phyloP scores from a whole-genome alignment of 2,329 filamentous ascomycete genomes.

The Magnaporthiopsis rhizophila region DNA sequence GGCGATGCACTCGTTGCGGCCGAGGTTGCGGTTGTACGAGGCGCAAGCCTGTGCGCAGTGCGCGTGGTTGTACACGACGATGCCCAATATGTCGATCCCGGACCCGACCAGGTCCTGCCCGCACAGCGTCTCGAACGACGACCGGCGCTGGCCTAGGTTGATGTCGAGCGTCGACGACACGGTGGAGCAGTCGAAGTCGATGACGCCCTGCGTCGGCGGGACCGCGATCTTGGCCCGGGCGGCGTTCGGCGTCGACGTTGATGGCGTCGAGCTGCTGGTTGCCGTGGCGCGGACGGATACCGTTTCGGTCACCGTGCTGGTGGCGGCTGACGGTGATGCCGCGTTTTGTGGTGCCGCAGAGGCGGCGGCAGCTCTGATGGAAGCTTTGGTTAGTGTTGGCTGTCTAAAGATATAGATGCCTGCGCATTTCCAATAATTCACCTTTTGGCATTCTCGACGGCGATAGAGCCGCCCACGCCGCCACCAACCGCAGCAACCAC shows the following conservation, averaged over 20 bases:
- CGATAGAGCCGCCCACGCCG: conserved; percentile 17
- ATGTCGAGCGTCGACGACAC: conserved; percentile 8
- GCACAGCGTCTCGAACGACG: conserved; percentile 14
- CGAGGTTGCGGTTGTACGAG: conserved; percentile 13
- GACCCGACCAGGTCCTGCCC: conserved; percentile 7
- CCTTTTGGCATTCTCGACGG: conserved; percentile 15
- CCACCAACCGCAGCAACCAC: conserved; percentile 16
- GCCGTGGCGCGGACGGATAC: not conserved
- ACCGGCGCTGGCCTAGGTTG: conserved; percentile 9
- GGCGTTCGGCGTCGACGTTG: not conserved
- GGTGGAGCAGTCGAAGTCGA: not conserved
- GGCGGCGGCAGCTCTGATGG: not conserved
- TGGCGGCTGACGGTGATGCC: too few species aligned
- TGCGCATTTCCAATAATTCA: conserved; percentile 4
- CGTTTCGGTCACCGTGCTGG: conserved; percentile 8
- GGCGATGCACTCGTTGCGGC: conserved; percentile 10
- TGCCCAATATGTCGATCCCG: conserved; percentile 11
- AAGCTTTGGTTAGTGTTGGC: not conserved
- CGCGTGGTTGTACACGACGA: conserved; percentile 15
- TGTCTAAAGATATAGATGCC: too few species aligned
- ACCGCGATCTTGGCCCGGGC: not conserved
- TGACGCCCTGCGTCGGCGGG: not conserved
- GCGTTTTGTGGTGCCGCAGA: too few species aligned
- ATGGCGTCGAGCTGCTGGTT: not conserved
- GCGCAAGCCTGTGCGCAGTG: conserved; percentile 16